Conservation (phyloP, 1,139 yeast species). For the Scheffersomyces titani region DNA sequence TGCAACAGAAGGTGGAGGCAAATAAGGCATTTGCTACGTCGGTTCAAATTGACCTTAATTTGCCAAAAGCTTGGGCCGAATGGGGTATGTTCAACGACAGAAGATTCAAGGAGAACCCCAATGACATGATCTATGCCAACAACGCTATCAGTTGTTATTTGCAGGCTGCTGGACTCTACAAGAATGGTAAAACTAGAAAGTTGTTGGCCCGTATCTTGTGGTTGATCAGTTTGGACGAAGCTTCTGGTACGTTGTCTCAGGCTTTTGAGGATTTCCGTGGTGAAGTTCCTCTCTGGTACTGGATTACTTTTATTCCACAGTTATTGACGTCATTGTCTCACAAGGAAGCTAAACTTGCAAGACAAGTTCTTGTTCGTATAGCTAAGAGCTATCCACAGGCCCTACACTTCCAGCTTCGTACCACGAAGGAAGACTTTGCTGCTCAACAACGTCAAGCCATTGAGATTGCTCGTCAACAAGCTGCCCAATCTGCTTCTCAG, state of each 20-base stretch:
- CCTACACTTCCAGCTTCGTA: slow-evolving; percentile 89
- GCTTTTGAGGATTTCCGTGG: slow-evolving; percentile 94
- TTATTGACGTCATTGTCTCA: slow-evolving; percentile 86
- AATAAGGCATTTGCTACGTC: slow-evolving; percentile 98
- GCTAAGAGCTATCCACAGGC: slow-evolving; percentile 98
- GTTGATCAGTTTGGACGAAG: slow-evolving; percentile 91
- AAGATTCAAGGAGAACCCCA: slow-evolving; percentile 81
- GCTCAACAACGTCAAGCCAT: slow-evolving; percentile 80
- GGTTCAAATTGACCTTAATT: slow-evolving; percentile 88
- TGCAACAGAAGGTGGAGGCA: slow-evolving; percentile 90
- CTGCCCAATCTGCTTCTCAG: slow-evolving; percentile 2
- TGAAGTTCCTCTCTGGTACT: slow-evolving; percentile 98
- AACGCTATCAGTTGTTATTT: slow-evolving; percentile 94
- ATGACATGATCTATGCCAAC: slow-evolving; percentile 82
- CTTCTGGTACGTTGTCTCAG: slow-evolving; percentile 74
- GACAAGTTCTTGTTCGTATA: slow-evolving; percentile 83
- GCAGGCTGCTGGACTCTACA: slow-evolving; percentile 96
- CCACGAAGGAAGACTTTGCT: slow-evolving; percentile 91
- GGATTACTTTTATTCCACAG: slow-evolving; percentile 98
- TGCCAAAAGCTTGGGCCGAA: slow-evolving; percentile 99
- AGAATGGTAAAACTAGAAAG: slow-evolving; percentile 88
- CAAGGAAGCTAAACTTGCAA: slow-evolving; percentile 84
- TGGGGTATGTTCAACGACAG: slow-evolving; percentile 97
- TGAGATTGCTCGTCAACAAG: slow-evolving; percentile 53
- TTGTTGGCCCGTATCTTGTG: slow-evolving; percentile 87